Conservation (phyloP, 768 basidiomycete genomes). For the Leccinum obscurum region DNA sequence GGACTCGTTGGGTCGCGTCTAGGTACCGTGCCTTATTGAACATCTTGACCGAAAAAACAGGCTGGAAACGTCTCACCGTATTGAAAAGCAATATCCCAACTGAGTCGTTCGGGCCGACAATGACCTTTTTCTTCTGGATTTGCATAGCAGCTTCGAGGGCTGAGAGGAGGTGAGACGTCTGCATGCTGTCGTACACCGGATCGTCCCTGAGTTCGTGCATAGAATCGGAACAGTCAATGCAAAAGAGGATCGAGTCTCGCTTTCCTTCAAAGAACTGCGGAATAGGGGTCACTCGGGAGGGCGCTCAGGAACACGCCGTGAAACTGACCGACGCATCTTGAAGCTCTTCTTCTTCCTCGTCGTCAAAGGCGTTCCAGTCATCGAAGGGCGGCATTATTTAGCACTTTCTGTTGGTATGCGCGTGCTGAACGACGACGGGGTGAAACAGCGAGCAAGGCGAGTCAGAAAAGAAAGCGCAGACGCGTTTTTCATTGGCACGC, state of each 20-base stretch:
- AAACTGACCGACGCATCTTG: constrained; percentile 61
- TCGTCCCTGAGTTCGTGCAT: constrained; percentile 79
- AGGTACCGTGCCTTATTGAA: neutral
- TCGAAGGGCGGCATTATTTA: constrained; percentile 64
- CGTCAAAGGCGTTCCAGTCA: constrained; percentile 77
- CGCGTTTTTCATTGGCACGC: constrained; percentile 11
- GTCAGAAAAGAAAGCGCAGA: constrained; percentile 1
- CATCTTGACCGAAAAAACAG: neutral
- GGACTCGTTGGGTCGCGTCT: constrained; percentile 31
- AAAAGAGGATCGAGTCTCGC: constrained; percentile 90
- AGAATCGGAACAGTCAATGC: constrained; percentile 89
- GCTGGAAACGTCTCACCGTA: constrained; percentile 55
- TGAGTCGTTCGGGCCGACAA: constrained; percentile 84
- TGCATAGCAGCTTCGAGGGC: constrained; percentile 84
- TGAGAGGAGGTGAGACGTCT: constrained; percentile 74
- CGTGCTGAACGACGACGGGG: neutral
- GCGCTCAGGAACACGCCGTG: constrained; percentile 10
- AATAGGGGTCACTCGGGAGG: constrained; percentile 17
- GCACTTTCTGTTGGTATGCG: neutral
- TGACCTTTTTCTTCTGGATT: constrained; percentile 87
- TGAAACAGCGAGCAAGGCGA: neutral
- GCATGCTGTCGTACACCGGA: constrained; percentile 59
- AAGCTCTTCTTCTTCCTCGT: constrained; percentile 82
- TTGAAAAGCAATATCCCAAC: constrained; percentile 94
- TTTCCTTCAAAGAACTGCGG: constrained; percentile 66